These are phyloP conservation scores for Geopyxis carbonaria DNA, from an alignment of 495 filamentous ascomycete species.

Conservation along the genomic window DNA sequence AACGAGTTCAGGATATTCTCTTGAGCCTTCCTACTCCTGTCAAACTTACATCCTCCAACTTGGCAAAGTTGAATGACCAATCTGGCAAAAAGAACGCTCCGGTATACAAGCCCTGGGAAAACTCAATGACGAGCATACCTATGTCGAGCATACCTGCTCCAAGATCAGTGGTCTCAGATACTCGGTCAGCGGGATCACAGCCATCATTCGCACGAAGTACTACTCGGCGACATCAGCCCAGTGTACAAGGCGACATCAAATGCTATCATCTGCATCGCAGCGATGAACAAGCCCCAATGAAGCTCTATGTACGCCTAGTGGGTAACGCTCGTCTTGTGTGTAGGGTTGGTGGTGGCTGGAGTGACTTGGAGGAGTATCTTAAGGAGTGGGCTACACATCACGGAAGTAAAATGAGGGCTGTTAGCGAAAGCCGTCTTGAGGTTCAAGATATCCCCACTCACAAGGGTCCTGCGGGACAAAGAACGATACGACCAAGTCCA, in stretches of 20 bases:
- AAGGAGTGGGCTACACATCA: slow-evolving; percentile 85
- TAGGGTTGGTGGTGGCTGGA: slow-evolving; percentile 90
- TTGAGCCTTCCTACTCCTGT: slow-evolving; percentile 65
- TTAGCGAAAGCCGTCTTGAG: slow-evolving; percentile 24
- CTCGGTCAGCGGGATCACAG: slow-evolving; percentile 52
- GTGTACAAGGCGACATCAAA: slow-evolving; percentile 51
- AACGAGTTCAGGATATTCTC: slow-evolving; percentile 71
- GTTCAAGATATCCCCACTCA: slow-evolving; percentile 37
- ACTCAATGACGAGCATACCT: background rate
- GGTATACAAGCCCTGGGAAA: slow-evolving; percentile 9
- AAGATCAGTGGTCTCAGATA: slow-evolving; percentile 32
- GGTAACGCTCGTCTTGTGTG: slow-evolving; percentile 96
- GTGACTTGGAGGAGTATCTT: slow-evolving; percentile 86
- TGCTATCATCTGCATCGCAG: slow-evolving; percentile 83
- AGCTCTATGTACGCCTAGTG: slow-evolving; percentile 80
- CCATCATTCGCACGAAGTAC: slow-evolving; percentile 33
- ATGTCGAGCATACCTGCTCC: slow-evolving; percentile 25
- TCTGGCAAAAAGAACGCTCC: slow-evolving; percentile 12
- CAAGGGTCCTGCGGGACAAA: slow-evolving; percentile 5
- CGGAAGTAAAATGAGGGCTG: slow-evolving; percentile 29
- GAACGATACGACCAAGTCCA: slow-evolving; percentile 7
- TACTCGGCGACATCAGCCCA: slow-evolving; percentile 30
- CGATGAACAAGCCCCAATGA: slow-evolving; percentile 68
- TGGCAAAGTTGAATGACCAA: slow-evolving; percentile 27
- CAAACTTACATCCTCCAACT: slow-evolving; percentile 42